phyloP scores from a whole-genome alignment of 768 basidiomycete genomes.

The Lactifluus hygrophoroides region DNA sequence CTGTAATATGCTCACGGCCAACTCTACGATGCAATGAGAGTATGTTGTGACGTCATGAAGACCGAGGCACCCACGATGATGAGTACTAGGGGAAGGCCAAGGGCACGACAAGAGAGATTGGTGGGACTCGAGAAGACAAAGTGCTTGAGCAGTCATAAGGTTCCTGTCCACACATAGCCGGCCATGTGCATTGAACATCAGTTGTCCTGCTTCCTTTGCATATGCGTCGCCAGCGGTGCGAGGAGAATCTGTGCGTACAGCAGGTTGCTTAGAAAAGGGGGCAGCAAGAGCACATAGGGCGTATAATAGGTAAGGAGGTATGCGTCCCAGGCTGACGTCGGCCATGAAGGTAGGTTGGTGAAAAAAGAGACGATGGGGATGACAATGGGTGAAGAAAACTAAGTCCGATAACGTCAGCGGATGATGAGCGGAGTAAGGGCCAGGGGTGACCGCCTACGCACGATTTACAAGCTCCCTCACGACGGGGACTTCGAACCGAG shows the following conservation, averaged over 20 bases:
- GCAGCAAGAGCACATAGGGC: conserved; percentile 75
- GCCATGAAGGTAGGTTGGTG: conserved; percentile 73
- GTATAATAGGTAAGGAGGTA: conserved; percentile 63
- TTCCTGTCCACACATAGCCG: conserved; percentile 53
- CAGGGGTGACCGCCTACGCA: background rate
- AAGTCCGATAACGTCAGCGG: conserved; percentile 4
- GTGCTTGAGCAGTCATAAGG: conserved; percentile 66
- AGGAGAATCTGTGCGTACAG: conserved; percentile 43
- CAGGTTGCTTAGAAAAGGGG: conserved; percentile 60
- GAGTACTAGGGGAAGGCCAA: conserved; percentile 17
- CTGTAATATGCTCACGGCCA: conserved; percentile 60
- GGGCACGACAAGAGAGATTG: conserved; percentile 35
- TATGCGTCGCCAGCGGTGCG: conserved; percentile 31
- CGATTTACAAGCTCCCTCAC: conserved; percentile 20
- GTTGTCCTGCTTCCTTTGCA: conserved; percentile 49
- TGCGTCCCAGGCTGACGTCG: conserved; percentile 52
- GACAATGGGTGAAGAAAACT: conserved; percentile 81
- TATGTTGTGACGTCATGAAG: conserved; percentile 1
- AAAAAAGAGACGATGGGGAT: conserved; percentile 66
- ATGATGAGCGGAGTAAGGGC: background rate
- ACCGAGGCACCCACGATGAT: conserved; percentile 25
- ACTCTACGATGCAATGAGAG: conserved; percentile 33
- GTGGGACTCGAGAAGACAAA: conserved; percentile 64
- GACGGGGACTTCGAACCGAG: conserved; percentile 19
- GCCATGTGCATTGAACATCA: conserved; percentile 67